phyloP scores from a whole-genome alignment of 2,329 filamentous ascomycete genomes.

The Meredithiella fracta region DNA sequence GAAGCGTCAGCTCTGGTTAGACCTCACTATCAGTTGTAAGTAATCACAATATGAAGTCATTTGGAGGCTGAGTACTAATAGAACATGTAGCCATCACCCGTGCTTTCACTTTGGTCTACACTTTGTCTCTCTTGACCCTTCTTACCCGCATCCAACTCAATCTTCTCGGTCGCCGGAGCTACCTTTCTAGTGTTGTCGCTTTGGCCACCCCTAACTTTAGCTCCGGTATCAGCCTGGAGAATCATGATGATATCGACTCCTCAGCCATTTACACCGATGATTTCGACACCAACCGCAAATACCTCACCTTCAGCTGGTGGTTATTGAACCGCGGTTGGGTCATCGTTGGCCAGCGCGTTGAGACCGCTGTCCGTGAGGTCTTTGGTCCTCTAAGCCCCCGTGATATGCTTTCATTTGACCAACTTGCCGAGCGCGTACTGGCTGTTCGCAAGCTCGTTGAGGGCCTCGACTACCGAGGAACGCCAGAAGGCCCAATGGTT shows the following conservation, averaged over 20 bases:
- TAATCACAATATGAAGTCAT: conserved; percentile 15
- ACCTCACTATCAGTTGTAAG: conserved; percentile 87
- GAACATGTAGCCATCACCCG: conserved; percentile 58
- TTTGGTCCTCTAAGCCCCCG: conserved; percentile 81
- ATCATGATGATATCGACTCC: conserved; percentile 75
- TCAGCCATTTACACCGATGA: conserved; percentile 79
- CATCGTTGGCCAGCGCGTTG: conserved; percentile 64
- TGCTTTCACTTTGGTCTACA: conserved; percentile 84
- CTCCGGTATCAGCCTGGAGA: conserved; percentile 74
- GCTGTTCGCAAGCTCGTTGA: conserved; percentile 77
- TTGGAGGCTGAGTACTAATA: not conserved
- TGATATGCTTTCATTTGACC: conserved; percentile 69
- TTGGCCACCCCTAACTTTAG: conserved; percentile 61
- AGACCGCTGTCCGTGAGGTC: conserved; percentile 70
- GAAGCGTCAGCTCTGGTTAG: conserved; percentile 92
- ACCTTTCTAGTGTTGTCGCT: conserved; percentile 86
- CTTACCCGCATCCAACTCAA: conserved; percentile 93
- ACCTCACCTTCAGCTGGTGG: conserved; percentile 97
- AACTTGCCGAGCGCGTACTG: conserved; percentile 62
- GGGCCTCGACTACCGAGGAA: conserved; percentile 33
- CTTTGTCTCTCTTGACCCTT: conserved; percentile 71
- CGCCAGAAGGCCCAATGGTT: conserved; percentile 51
- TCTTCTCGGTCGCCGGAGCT: conserved; percentile 84
- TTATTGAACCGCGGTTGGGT: conserved; percentile 80
- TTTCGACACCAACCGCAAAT: conserved; percentile 88